A percentile compares a stretch with the other conserved stretches of the same genome.
These are phyloP conservation scores for Phytophthora cactorum DNA, from an alignment of 352 stramenopile genomes.

Conservation along the genomic window DNA sequence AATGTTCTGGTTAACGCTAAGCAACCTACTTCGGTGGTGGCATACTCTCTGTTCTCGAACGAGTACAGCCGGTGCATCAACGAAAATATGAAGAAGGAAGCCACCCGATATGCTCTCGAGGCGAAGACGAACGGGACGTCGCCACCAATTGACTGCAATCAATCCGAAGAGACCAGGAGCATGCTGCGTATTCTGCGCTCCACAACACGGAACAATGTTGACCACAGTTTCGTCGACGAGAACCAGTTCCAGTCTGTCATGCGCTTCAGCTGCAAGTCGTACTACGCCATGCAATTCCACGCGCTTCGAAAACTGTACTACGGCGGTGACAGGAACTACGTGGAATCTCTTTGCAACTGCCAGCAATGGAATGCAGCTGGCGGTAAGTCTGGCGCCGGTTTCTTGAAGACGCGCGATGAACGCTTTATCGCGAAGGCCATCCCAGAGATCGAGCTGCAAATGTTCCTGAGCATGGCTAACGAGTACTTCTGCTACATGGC, in stretches of 20 bases:
- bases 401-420: conserved; percentile 88
- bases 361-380: conserved; percentile 87
- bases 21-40: conserved; percentile 86
- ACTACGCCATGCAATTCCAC: conserved; percentile 91
- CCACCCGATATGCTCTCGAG: conserved; percentile 42
- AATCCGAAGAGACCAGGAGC: conserved; percentile 37
- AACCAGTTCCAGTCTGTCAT: conserved; percentile 84
- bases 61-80: conserved; percentile 81
- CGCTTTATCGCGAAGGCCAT: conserved; percentile 90
- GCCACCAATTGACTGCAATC: conserved; percentile 25
- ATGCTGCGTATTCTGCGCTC: conserved; percentile 80
- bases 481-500: conserved; percentile 92
- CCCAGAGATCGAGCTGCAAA: conserved; percentile 85
- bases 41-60: conserved; percentile 86
- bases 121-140: conserved; percentile 44
- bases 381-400: conserved; percentile 87
- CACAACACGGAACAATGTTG: conserved; percentile 78
- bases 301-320: conserved; percentile 85
- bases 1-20: conserved; percentile 80
- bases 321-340: conserved; percentile 84
- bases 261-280: conserved; percentile 89
- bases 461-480: conserved; percentile 91
- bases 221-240: conserved; percentile 87
- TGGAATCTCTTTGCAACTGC: conserved; percentile 88
- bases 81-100: conserved; percentile 69